phyloP scores from a whole-genome alignment of 441 rosid genomes.

The Croton setiger region DNA sequence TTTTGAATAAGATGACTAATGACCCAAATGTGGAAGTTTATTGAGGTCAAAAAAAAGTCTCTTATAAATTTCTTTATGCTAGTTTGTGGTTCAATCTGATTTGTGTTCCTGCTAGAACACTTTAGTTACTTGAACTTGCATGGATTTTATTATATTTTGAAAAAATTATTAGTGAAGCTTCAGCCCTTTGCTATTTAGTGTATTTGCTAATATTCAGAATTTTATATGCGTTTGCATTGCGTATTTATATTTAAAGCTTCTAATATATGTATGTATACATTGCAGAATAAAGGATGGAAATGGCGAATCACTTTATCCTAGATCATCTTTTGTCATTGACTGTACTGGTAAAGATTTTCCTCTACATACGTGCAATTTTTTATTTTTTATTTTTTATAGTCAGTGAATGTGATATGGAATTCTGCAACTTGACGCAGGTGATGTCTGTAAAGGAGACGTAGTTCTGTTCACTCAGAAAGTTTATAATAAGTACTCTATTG shows the following conservation, averaged over 20 bases:
- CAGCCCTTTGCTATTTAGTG: background rate
- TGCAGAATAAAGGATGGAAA: constrained; percentile 46
- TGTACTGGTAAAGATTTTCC: constrained; percentile 36
- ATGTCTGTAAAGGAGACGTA: constrained; percentile 59
- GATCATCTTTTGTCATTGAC: constrained; percentile 40
- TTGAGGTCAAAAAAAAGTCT: background rate
- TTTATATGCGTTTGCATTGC: background rate
- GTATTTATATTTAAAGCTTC: background rate
- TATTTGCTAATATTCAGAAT: background rate
- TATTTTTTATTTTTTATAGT: background rate
- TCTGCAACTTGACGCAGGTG: constrained; percentile 34
- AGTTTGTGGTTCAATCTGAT: too few species aligned
- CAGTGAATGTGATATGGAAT: constrained; percentile 2
- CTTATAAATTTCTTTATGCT: background rate
- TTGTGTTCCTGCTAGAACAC: too few species aligned
- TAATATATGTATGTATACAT: constrained; percentile 4
- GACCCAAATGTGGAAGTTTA: background rate
- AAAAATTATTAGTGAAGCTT: background rate
- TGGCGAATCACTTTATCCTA: constrained; percentile 43
- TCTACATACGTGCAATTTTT: background rate
- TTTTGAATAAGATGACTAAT: background rate
- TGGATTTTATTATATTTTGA: too few species aligned
- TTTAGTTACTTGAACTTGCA: too few species aligned
- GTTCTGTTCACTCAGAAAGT: constrained; percentile 62
- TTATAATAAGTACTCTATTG: constrained; percentile 39